These are phyloP conservation scores for Silene conica DNA, from an alignment of 148 eudicot species.

Conservation along the genomic window DNA sequence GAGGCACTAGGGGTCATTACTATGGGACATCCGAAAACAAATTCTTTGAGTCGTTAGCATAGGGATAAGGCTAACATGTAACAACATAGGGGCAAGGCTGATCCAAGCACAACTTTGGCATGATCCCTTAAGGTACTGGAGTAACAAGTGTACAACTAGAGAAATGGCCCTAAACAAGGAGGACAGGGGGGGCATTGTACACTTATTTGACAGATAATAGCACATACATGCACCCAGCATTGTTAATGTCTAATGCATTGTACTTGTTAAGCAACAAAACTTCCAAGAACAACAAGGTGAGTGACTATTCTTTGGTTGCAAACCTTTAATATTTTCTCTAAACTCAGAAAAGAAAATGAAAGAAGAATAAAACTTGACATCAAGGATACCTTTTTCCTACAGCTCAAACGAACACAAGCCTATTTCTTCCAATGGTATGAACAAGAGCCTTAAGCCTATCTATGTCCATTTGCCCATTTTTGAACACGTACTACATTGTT, in stretches of 20 bases:
- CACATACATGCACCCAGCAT: neutral
- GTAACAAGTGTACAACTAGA: slow-evolving; percentile 8
- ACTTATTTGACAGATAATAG: neutral
- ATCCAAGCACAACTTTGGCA: neutral
- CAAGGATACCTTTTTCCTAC: slow-evolving; percentile 79
- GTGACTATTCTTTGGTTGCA: neutral
- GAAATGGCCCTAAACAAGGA: neutral
- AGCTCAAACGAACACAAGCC: slow-evolving; percentile 91
- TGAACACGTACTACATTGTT: slow-evolving; percentile 80
- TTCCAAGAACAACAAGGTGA: neutral
- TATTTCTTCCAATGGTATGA: slow-evolving; percentile 57
- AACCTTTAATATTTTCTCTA: neutral
- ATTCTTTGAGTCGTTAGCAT: neutral
- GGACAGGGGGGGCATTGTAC: neutral
- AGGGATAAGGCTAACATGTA: neutral
- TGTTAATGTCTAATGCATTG: too few relatives aligned
- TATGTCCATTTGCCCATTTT: slow-evolving; percentile 79
- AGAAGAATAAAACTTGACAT: neutral
- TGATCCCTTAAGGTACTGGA: neutral
- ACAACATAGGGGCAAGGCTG: neutral
- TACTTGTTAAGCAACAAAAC: neutral
- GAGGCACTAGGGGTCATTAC: neutral
- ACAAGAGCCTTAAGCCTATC: slow-evolving; percentile 85
- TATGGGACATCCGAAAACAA: neutral
- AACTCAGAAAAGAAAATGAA: neutral